Evolutionary conservation across 1,139 yeast genomes (phyloP).

Genomic region (Arxiozyma slooffiae): DNA sequence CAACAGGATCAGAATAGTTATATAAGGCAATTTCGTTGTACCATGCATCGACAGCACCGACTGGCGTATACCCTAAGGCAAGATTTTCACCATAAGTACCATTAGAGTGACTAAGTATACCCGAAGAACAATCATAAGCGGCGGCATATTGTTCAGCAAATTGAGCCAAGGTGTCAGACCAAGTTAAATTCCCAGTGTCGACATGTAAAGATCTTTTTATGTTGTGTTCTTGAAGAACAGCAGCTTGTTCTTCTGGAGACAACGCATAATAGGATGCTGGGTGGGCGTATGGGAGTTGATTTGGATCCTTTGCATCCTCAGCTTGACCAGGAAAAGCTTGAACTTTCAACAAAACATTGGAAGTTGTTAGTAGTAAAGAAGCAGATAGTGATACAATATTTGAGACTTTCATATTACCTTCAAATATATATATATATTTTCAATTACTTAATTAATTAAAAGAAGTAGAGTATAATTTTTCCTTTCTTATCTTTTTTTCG

Average conservation of each 20-base stretch:
- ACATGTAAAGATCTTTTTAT: slow-evolving; percentile 45
- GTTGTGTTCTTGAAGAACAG: slow-evolving; percentile 39
- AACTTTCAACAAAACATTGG: neutral
- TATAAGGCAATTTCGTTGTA: slow-evolving; percentile 48
- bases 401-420: neutral
- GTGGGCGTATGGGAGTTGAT: neutral
- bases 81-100: slow-evolving; percentile 53
- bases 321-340: neutral
- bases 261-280: neutral
- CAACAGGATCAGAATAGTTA: slow-evolving; percentile 31
- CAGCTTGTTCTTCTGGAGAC: slow-evolving; percentile 14
- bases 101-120: slow-evolving; percentile 49
- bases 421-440: neutral
- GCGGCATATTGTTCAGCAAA: slow-evolving; percentile 43
- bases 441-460: no score
- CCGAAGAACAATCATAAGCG: slow-evolving; percentile 39
- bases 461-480: no score
- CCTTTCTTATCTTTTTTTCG: no score
- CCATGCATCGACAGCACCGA: slow-evolving; percentile 52
- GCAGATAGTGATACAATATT: no score
- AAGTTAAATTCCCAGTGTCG: slow-evolving; percentile 40
- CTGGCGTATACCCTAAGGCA: slow-evolving; percentile 43
- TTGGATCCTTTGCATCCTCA: neutral
- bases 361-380: neutral
- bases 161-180: slow-evolving; percentile 38